Percentiles rank a stretch among this genome's conserved stretches.
phyloP scores from a whole-genome alignment of 306 rosid genomes.

The Malus sylvestris region DNA sequence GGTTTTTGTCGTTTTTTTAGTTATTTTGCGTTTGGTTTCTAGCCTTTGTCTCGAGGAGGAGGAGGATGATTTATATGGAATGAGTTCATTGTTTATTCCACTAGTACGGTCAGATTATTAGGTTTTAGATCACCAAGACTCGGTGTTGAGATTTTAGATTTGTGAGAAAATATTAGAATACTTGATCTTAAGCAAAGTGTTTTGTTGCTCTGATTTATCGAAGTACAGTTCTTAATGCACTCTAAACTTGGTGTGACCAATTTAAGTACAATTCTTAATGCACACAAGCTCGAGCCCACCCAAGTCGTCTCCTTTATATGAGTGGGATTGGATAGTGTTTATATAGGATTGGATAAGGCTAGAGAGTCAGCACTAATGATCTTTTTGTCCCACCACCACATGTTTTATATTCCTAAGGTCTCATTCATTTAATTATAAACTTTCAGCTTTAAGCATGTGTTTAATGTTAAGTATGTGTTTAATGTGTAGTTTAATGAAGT shows the following conservation, averaged over 20 bases:
- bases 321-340: neutral
- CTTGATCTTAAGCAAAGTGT: neutral
- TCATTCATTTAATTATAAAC: neutral
- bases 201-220: neutral
- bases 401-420: neutral
- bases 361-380: neutral
- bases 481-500: neutral
- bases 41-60: no score
- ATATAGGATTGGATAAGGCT: neutral
- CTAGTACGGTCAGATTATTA: no score
- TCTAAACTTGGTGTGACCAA: neutral
- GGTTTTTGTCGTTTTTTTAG: neutral
- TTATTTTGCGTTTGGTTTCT: neutral
- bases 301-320: neutral
- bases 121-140: no score
- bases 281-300: no score
- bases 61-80: no score
- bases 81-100: no score
- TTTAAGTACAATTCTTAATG: no score
- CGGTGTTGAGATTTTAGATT: neutral
- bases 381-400: neutral
- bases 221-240: no score
- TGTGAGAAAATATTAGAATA: neutral
- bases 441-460: no score
- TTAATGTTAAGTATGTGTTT: no score